phyloP scores from a whole-genome alignment of 495 filamentous ascomycete species.

The Annulohypoxylon maeteangense region DNA sequence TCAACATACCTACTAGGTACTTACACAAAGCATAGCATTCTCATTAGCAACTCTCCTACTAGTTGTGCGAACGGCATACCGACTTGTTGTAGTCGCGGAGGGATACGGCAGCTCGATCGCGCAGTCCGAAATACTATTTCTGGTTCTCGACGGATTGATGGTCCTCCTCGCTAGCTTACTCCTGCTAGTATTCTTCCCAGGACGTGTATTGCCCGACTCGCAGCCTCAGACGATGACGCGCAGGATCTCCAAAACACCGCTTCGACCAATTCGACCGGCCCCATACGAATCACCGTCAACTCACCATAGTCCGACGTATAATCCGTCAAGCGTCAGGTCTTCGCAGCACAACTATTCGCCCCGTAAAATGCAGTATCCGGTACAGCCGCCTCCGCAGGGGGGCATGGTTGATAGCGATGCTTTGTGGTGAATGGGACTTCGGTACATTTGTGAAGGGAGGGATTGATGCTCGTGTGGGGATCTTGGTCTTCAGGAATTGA shows the following conservation, averaged over 20 bases:
- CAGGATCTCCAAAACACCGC: constrained; percentile 21
- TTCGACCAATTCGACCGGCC: constrained; percentile 19
- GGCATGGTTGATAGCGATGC: constrained; percentile 41
- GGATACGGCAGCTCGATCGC: constrained; percentile 37
- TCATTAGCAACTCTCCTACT: constrained; percentile 48
- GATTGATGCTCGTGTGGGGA: background rate
- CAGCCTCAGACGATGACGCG: constrained; percentile 3
- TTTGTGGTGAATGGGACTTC: constrained; percentile 35
- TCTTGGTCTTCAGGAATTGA: background rate
- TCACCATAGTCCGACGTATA: constrained; percentile 17
- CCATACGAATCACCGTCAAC: constrained; percentile 30
- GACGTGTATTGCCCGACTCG: constrained; percentile 26
- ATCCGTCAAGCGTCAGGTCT: constrained; percentile 17
- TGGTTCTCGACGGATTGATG: constrained; percentile 53
- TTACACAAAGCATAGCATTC: constrained; percentile 35
- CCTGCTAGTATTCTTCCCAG: constrained; percentile 44
- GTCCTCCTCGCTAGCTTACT: constrained; percentile 50
- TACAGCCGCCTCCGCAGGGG: constrained; percentile 14
- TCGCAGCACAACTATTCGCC: constrained; percentile 11
- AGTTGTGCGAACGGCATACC: constrained; percentile 48
- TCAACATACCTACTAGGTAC: background rate
- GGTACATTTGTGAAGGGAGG: background rate
- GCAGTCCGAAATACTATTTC: constrained; percentile 40
- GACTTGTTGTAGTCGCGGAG: constrained; percentile 42
- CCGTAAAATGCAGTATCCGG: constrained; percentile 9